Evolutionary conservation across 208 protist genomes (phyloP).

Genomic region (Crithidia fasciculata): DNA sequence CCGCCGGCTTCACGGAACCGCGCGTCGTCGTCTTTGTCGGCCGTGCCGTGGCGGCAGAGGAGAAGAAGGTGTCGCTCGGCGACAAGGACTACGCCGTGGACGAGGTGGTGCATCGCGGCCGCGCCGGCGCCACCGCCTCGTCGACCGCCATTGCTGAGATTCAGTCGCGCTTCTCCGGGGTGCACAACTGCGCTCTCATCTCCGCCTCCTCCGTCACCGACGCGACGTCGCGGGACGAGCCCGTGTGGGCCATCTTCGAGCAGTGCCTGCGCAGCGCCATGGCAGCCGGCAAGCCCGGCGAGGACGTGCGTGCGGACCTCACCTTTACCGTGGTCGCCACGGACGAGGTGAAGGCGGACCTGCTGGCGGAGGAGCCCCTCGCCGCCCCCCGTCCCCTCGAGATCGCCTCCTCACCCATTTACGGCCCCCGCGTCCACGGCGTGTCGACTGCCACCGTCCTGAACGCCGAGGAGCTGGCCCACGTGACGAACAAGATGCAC

Average conservation of each 20-base stretch:
- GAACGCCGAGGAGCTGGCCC: constrained; percentile 29
- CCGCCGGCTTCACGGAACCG: constrained; percentile 33
- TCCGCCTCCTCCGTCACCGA: constrained; percentile 33
- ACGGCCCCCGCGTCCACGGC: constrained; percentile 29
- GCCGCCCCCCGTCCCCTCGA: constrained; percentile 26
- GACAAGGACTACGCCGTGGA: constrained; percentile 52
- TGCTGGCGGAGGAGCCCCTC: constrained; percentile 20
- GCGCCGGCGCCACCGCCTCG: constrained; percentile 6
- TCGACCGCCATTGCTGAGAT: constrained; percentile 35
- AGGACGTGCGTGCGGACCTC: constrained; percentile 40
- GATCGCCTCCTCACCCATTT: constrained; percentile 45
- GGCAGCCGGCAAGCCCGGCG: constrained; percentile 29
- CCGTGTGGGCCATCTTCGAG: constrained; percentile 45
- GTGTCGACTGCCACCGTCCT: constrained; percentile 3
- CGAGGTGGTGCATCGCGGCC: constrained; percentile 44
- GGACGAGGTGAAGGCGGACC: constrained; percentile 33
- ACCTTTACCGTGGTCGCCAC: constrained; percentile 35
- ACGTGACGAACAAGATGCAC: constrained; percentile 35
- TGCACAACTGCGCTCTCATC: constrained; percentile 51
- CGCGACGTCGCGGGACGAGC: constrained; percentile 28
- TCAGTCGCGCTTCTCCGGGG: constrained; percentile 33
- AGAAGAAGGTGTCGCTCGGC: constrained; percentile 34
- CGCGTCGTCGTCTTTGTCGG: constrained; percentile 45
- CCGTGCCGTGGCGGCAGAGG: constrained; percentile 20
- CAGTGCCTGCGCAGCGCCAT: constrained; percentile 39